Conservation (phyloP, 2,329 filamentous ascomycete genomes). For the Colletotrichum siamense region DNA sequence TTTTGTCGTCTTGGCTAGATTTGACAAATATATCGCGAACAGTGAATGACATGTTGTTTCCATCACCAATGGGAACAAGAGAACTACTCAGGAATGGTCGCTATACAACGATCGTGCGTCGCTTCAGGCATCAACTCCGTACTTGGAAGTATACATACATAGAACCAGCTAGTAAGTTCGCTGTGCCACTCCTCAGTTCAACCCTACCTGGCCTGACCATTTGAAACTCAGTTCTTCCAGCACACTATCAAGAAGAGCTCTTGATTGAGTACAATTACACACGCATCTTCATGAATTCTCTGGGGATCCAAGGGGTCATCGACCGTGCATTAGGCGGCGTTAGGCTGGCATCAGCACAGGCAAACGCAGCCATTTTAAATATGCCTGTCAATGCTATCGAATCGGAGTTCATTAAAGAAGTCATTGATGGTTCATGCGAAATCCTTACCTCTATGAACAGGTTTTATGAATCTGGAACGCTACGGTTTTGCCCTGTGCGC, state of each 20-base stretch:
- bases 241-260: conserved; percentile 38
- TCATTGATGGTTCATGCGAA: conserved; percentile 57
- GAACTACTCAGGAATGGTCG: conserved; percentile 49
- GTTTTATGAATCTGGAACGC: conserved; percentile 46
- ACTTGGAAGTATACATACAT: neutral
- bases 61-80: conserved; percentile 42
- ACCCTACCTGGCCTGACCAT: neutral
- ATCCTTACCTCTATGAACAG: conserved; percentile 55
- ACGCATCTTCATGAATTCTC: conserved; percentile 46
- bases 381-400: conserved; percentile 50
- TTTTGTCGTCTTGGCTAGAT: conserved; percentile 58
- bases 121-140: conserved; percentile 2
- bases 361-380: conserved; percentile 31
- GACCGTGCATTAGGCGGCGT: conserved; percentile 49
- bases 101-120: conserved; percentile 33
- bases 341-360: conserved; percentile 11
- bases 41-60: conserved; percentile 58
- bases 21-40: conserved; percentile 53
- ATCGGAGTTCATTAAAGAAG: conserved; percentile 60
- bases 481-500: conserved; percentile 58
- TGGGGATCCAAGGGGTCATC: conserved; percentile 62
- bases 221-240: neutral
- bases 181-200: neutral
- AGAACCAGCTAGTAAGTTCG: neutral
- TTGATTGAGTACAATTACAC: conserved; percentile 57